Evolutionary conservation across 768 basidiomycete species (phyloP).

Genomic region (Cubamyces sp.): DNA sequence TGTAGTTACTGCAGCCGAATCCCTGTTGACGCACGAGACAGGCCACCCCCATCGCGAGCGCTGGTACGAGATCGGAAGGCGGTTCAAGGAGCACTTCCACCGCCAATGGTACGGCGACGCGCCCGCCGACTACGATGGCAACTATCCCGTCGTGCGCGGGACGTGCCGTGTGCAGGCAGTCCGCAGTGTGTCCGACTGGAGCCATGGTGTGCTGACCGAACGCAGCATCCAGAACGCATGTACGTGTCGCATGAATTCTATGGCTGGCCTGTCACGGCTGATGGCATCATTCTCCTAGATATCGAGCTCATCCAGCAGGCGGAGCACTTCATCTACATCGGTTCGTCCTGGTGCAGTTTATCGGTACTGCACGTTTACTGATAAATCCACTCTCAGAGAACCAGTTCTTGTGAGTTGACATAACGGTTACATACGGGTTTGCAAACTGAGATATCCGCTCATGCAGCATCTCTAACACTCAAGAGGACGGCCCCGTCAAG

Average conservation of each 20-base stretch:
- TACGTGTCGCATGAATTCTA: slow-evolving; percentile 42
- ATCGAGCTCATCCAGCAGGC: slow-evolving; percentile 81
- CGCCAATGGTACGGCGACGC: slow-evolving; percentile 33
- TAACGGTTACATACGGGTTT: too few species aligned
- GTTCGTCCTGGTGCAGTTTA: slow-evolving; percentile 43
- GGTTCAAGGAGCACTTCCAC: slow-evolving; percentile 71
- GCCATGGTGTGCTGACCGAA: slow-evolving; percentile 88
- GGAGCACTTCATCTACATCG: slow-evolving; percentile 91
- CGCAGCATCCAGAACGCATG: slow-evolving; percentile 94
- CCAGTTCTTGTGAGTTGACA: slow-evolving; percentile 77
- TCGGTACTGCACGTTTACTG: not conserved
- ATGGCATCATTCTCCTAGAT: slow-evolving; percentile 48
- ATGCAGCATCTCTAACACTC: slow-evolving; percentile 76
- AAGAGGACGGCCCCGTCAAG: slow-evolving; percentile 58
- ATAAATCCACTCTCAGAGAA: slow-evolving; percentile 52
- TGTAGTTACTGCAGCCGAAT: not conserved
- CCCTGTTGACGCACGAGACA: slow-evolving; percentile 23
- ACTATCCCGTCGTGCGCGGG: slow-evolving; percentile 48
- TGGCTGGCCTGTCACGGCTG: not conserved
- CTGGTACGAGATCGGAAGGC: slow-evolving; percentile 60
- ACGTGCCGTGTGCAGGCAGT: slow-evolving; percentile 78
- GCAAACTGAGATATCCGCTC: not conserved
- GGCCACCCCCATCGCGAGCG: slow-evolving; percentile 70
- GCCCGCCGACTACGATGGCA: slow-evolving; percentile 38
- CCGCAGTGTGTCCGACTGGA: slow-evolving; percentile 92